These are phyloP conservation scores for Nemania serpens DNA, from an alignment of 2,329 filamentous ascomycete genomes.

Conservation along the genomic window DNA sequence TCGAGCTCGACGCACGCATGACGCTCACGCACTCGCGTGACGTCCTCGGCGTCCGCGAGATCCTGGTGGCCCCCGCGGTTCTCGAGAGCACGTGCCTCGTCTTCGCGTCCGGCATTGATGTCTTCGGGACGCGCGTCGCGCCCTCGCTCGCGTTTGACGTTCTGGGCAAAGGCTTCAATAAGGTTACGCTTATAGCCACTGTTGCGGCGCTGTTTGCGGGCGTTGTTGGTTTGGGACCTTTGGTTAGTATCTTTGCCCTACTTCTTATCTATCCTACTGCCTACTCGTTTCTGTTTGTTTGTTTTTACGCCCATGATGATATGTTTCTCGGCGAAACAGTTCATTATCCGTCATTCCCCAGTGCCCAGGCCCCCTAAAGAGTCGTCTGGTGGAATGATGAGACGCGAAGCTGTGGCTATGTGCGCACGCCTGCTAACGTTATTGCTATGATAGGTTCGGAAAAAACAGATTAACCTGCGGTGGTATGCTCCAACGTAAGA, in stretches of 20 bases:
- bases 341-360: not conserved
- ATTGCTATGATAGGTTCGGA: constrained; percentile 46
- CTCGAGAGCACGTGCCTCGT: constrained; percentile 92
- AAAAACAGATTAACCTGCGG: constrained; percentile 54
- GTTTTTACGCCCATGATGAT: too few species aligned
- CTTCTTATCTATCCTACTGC: not conserved
- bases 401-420: too few species aligned
- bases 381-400: too few species aligned
- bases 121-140: constrained; percentile 85
- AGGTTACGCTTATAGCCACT: constrained; percentile 80
- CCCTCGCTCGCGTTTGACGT: constrained; percentile 92
- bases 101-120: constrained; percentile 84
- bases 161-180: constrained; percentile 91
- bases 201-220: constrained; percentile 79
- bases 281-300: too few species aligned
- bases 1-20: constrained; percentile 84
- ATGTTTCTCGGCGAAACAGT: too few species aligned
- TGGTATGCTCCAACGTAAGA: constrained; percentile 37
- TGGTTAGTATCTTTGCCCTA: constrained; percentile 64
- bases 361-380: too few species aligned
- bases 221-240: constrained; percentile 77
- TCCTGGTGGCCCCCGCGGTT: constrained; percentile 76
- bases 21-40: constrained; percentile 82
- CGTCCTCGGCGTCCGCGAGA: constrained; percentile 72
- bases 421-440: constrained; percentile 1